Conservation (phyloP, 2,329 filamentous ascomycete genomes). For the Pseudocercospora eumusae region DNA sequence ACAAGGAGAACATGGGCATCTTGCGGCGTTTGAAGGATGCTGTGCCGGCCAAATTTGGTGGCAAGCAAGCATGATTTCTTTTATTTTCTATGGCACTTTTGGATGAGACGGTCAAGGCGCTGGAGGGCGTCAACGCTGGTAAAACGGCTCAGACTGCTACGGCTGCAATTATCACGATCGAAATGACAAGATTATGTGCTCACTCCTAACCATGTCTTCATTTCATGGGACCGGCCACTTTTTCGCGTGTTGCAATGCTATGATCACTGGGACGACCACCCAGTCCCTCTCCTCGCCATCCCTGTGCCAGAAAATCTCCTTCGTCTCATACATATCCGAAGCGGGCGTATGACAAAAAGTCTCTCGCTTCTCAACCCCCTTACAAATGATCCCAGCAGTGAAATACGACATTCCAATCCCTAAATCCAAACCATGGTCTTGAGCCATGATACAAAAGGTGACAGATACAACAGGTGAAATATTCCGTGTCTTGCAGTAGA, state of each 20-base stretch:
- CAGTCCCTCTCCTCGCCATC: background rate
- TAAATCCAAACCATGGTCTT: background rate
- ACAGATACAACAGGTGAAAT: background rate
- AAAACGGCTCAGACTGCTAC: slow-evolving; percentile 9
- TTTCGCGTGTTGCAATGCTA: no score
- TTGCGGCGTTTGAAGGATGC: slow-evolving; percentile 30
- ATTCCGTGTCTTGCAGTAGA: background rate
- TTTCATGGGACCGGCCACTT: background rate
- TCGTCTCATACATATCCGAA: background rate
- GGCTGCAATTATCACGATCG: background rate
- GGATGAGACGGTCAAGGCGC: background rate
- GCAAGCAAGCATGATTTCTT: slow-evolving; percentile 14
- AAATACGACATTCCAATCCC: background rate
- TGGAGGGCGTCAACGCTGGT: slow-evolving; percentile 9
- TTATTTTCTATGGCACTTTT: slow-evolving; percentile 3
- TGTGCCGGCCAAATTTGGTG: slow-evolving; percentile 16
- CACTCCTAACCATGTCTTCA: background rate
- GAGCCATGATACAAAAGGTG: background rate
- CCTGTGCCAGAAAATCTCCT: background rate
- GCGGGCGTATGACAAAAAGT: background rate
- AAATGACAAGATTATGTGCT: background rate
- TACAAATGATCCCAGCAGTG: background rate
- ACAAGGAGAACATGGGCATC: slow-evolving; percentile 28
- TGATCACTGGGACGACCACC: background rate
- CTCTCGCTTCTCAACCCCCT: background rate